A percentile compares a stretch with the other conserved stretches of the same genome.
phyloP scores from a whole-genome alignment of 1,284 basidiomycete species.

The Sanghuangporus sanghuang region DNA sequence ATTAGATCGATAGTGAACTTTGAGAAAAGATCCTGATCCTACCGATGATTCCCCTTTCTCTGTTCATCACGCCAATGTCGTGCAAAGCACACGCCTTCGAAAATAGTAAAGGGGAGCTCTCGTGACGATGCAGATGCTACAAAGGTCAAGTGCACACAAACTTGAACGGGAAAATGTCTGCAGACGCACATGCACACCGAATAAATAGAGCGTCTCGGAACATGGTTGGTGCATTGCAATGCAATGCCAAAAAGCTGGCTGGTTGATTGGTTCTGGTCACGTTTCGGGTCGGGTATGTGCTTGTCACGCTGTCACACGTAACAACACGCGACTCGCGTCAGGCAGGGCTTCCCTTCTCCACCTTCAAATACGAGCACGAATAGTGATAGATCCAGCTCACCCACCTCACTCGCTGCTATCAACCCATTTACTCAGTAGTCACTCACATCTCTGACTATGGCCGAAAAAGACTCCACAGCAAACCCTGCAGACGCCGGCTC shows the following conservation, averaged over 20 bases:
- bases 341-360: background rate
- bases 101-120: no score
- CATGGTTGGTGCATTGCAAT: background rate
- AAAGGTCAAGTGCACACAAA: background rate
- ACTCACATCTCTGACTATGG: background rate
- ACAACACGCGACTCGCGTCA: constrained; percentile 1
- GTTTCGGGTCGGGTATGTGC: background rate
- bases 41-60: no score
- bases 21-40: no score
- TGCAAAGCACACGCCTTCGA: no score
- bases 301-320: background rate
- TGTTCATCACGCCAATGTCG: no score
- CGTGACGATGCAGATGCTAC: background rate
- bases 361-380: background rate
- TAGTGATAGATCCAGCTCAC: background rate
- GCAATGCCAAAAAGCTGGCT: background rate
- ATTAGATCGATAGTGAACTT: no score
- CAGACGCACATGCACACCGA: background rate
- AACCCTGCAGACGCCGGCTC: constrained; percentile 1
- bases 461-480: constrained; percentile 10
- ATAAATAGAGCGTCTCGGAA: background rate
- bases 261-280: background rate
- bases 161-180: background rate
- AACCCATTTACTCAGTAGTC: background rate
- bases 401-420: background rate